A percentile compares a stretch with the other conserved stretches of the same genome.
Evolutionary conservation across 257 asterid species (phyloP).

Genomic region (Jacaranda copaia): DNA sequence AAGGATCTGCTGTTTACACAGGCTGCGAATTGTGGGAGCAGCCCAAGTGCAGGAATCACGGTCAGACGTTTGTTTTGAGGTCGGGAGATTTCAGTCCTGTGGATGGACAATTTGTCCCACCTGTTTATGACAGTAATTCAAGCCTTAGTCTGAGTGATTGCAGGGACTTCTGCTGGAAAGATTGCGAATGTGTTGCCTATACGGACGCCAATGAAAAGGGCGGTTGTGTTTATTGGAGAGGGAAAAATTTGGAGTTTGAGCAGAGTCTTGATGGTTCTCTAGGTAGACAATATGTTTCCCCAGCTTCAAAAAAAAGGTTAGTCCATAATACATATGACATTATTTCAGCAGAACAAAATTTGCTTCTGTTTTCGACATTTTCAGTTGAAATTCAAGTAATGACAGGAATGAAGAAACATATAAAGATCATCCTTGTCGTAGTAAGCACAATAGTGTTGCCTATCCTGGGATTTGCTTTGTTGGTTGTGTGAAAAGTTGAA

Average conservation of each 20-base stretch:
- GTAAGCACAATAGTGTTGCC: slow-evolving; percentile 34
- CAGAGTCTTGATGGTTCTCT: slow-evolving; percentile 35
- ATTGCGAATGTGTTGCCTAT: slow-evolving; percentile 51
- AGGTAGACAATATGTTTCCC: slow-evolving; percentile 6
- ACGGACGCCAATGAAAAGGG: not conserved
- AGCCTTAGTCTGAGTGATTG: slow-evolving; percentile 52
- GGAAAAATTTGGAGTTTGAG: slow-evolving; percentile 41
- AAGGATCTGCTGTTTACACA: not conserved
- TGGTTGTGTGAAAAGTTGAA: slow-evolving; percentile 30
- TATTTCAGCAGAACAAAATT: not conserved
- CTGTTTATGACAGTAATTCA: slow-evolving; percentile 21
- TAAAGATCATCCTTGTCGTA: slow-evolving; percentile 36
- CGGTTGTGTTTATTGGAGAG: slow-evolving; percentile 49
- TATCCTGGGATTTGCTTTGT: slow-evolving; percentile 22
- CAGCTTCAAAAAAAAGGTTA: slow-evolving; percentile 28
- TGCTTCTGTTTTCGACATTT: not conserved
- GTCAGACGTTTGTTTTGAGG: slow-evolving; percentile 29
- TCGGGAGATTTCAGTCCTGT: slow-evolving; percentile 21
- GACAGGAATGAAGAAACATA: slow-evolving; percentile 37
- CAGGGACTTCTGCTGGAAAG: slow-evolving; percentile 45
- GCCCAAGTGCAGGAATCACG: slow-evolving; percentile 38
- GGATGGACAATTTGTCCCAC: not conserved
- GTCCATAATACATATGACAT: not conserved
- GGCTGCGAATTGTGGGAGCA: slow-evolving; percentile 46
- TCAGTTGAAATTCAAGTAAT: not conserved